Evolutionary conservation across 805 yeast genomes (phyloP).

Genomic region (Pachysolen tannophilus): DNA sequence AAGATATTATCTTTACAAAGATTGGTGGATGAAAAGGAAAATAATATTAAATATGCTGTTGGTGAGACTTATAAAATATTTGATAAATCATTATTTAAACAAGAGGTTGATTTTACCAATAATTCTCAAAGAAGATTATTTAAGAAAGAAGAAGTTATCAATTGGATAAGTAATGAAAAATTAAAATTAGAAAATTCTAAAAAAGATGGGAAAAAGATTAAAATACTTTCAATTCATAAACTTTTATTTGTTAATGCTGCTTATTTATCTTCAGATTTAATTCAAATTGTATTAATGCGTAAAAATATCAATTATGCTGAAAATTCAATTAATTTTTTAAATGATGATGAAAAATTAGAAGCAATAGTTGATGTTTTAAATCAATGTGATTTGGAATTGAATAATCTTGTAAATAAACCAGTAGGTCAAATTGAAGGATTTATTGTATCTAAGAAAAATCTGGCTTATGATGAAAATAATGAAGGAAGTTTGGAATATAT

Average conservation of each 20-base stretch:
- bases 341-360: slow-evolving; percentile 20
- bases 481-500: slow-evolving; percentile 31
- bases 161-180: slow-evolving; percentile 33
- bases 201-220: slow-evolving; percentile 22
- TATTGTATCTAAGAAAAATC: slow-evolving; percentile 56
- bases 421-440: slow-evolving; percentile 42
- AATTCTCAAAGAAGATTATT: slow-evolving; percentile 13
- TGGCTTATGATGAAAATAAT: slow-evolving; percentile 33
- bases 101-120: slow-evolving; percentile 7
- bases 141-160: slow-evolving; percentile 22
- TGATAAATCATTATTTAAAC: slow-evolving; percentile 39
- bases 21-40: slow-evolving; percentile 66
- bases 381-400: slow-evolving; percentile 37
- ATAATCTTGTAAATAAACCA: slow-evolving; percentile 24
- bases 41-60: slow-evolving; percentile 58
- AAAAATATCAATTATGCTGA: slow-evolving; percentile 34
- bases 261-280: slow-evolving; percentile 70
- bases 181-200: slow-evolving; percentile 13
- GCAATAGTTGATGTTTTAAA: slow-evolving; percentile 35
- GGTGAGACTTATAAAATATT: slow-evolving; percentile 65
- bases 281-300: slow-evolving; percentile 47
- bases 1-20: slow-evolving; percentile 72
- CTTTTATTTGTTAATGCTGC: slow-evolving; percentile 60
- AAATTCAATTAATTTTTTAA: slow-evolving; percentile 22
- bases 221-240: slow-evolving; percentile 58